These are phyloP conservation scores for Apostasia shenzhenica DNA, from an alignment of 106 monocot genomes.

Conservation along the genomic window DNA sequence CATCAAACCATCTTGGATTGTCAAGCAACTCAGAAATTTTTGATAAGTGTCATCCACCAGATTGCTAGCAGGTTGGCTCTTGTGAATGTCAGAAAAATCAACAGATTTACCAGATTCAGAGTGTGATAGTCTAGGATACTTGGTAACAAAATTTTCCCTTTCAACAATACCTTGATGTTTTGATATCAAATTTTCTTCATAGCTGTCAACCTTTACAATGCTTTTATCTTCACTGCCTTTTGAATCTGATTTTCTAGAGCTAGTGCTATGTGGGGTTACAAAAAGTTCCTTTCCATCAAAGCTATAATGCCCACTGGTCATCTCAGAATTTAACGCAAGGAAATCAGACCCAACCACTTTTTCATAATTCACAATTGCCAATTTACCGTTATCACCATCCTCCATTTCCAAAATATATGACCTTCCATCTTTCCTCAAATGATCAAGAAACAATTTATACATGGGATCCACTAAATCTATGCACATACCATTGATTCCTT, in stretches of 20 bases:
- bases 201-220: background rate
- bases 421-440: conserved; percentile 33
- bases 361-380: conserved; percentile 39
- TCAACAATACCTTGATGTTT: background rate
- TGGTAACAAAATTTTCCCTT: no score
- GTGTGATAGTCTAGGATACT: background rate
- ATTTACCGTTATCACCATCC: conserved; percentile 20
- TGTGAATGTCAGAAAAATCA: background rate
- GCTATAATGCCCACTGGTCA: background rate
- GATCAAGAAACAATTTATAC: conserved; percentile 46
- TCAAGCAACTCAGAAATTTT: conserved; percentile 35
- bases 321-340: background rate
- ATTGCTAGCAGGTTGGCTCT: background rate
- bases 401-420: conserved; percentile 48
- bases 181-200: conserved; percentile 20
- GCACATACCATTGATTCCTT: background rate
- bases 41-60: conserved; percentile 15
- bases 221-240: conserved; percentile 3
- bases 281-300: background rate
- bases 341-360: background rate
- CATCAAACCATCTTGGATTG: conserved; percentile 27
- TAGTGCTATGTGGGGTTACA: conserved; percentile 2
- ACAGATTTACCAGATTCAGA: background rate
- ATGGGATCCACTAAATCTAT: conserved; percentile 26
- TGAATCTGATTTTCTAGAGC: background rate